Evolutionary conservation across 768 basidiomycete species (phyloP), one percentile per base, ranked within the genome.

Genomic region (Tylopilus cervinicoccineus): DNA sequence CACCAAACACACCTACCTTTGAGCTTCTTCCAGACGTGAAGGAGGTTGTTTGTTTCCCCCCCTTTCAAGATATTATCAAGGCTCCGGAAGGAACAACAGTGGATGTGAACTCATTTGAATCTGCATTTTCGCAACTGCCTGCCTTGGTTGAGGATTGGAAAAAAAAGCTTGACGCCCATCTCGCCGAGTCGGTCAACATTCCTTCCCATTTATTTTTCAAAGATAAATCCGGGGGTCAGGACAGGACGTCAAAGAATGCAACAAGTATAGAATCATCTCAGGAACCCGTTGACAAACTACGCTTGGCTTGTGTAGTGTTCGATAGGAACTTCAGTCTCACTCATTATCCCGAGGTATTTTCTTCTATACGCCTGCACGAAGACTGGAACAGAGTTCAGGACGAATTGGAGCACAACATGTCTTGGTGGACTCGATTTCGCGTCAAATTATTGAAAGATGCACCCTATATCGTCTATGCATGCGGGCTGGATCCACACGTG

Each of bases 91-190:
- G 23, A 20, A 23, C 20, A 20, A 12, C 23, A 4, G 31, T 41
- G 17, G 42, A 26, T 3, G 12, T 0, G 3, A 19, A 44, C 3
- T 22, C 38, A 8, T 52, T 54, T 20, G 37, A 43, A 31, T 23
- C 50, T 43, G 53, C 49, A 0, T 55, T 57, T 19, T 16, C 8
- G 14, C 49, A 52, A 11, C 8, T 56, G 5, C 47, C 40, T 39
- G 27, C 1, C 16, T n/a, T 51, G 0, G 44, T 40, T 4, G 20
- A 17, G 3, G 34, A 44, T 6, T 56, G 52, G 55, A 50, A 16
- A 16, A 27, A 20, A 20, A 17, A 50, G 11, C 17, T 51, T 0
- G 46, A 51, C 5, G n/a, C 34, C 4, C 46, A 51, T 32, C 16
- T 56, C 2, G 40, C 43, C 4, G 31, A 28, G 27, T 26, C 41